phyloP scores from a whole-genome alignment of 176 grass and related monocot species.

The Alloteropsis semialata region DNA sequence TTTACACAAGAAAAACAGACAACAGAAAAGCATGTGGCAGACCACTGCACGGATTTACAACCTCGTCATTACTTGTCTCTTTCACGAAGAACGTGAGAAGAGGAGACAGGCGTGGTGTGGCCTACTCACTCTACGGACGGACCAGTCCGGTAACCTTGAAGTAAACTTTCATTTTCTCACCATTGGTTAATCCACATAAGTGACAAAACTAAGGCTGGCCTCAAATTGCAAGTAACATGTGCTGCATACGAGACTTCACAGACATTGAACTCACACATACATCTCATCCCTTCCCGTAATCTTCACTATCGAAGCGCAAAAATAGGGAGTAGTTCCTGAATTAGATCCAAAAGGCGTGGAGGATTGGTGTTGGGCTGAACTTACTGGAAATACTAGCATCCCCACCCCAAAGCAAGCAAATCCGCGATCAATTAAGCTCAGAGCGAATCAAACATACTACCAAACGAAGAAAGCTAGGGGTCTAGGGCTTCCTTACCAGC shows the following conservation, averaged over 20 bases:
- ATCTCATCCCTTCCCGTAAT: neutral
- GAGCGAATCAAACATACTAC: neutral
- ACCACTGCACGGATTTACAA: neutral
- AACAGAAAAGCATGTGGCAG: slow-evolving; percentile 1
- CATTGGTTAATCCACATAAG: neutral
- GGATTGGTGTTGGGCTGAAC: neutral
- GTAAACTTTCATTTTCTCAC: neutral
- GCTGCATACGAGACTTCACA: neutral
- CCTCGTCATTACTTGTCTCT: neutral
- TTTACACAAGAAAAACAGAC: neutral
- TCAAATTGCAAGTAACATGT: neutral
- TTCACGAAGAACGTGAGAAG: neutral
- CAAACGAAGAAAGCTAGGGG: neutral
- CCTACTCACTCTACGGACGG: neutral
- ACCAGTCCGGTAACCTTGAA: neutral
- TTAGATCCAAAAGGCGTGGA: neutral
- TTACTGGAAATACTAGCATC: neutral
- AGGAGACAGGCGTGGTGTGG: neutral
- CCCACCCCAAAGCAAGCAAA: neutral
- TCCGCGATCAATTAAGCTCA: too few relatives aligned
- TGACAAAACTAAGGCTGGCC: neutral
- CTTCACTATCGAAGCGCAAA: neutral
- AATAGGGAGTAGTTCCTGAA: neutral
- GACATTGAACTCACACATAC: neutral
- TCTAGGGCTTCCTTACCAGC: neutral